phyloP scores from a whole-genome alignment of 352 stramenopile genomes.

The Phytophthora litchii region DNA sequence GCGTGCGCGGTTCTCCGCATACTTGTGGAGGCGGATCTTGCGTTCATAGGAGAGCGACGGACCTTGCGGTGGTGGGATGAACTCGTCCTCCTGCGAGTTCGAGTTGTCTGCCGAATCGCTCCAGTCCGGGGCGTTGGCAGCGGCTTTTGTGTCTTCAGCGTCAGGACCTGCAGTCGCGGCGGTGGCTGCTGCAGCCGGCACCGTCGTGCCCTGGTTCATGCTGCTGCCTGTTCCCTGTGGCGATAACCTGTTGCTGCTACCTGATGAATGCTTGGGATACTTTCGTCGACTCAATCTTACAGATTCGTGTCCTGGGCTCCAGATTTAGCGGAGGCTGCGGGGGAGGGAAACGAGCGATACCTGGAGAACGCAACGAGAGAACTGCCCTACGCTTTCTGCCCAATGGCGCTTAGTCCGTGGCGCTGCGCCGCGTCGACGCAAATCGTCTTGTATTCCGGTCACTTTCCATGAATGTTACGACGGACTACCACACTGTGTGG shows the following conservation, averaged over 20 bases:
- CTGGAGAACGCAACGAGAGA: background rate
- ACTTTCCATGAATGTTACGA: conserved; percentile 49
- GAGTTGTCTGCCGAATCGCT: conserved; percentile 70
- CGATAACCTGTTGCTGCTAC: conserved; percentile 7
- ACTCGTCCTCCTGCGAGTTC: conserved; percentile 66
- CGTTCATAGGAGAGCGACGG: conserved; percentile 86
- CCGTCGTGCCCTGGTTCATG: conserved; percentile 26
- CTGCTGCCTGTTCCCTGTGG: background rate
- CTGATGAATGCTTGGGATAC: conserved; percentile 7
- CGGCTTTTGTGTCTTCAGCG: conserved; percentile 14
- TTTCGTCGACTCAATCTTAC: conserved; percentile 9
- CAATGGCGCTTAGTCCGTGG: conserved; percentile 13
- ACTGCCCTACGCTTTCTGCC: conserved; percentile 17
- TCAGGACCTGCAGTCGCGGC: conserved; percentile 5
- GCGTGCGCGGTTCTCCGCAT: conserved; percentile 82
- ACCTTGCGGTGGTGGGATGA: conserved; percentile 57
- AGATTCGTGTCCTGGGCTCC: background rate
- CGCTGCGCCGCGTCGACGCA: conserved; percentile 15
- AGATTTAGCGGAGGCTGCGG: background rate
- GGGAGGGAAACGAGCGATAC: conserved; percentile 1
- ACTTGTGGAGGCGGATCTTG: conserved; percentile 86
- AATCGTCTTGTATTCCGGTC: conserved; percentile 39
- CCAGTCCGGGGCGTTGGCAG: conserved; percentile 49
- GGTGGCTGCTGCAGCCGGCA: conserved; percentile 8
- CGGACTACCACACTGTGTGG: conserved; percentile 14